A percentile compares a stretch with the other conserved stretches of the same genome.
These are phyloP conservation scores for Chaetoscypha palmicola DNA, from an alignment of 2,329 filamentous ascomycete genomes.

Conservation along the genomic window DNA sequence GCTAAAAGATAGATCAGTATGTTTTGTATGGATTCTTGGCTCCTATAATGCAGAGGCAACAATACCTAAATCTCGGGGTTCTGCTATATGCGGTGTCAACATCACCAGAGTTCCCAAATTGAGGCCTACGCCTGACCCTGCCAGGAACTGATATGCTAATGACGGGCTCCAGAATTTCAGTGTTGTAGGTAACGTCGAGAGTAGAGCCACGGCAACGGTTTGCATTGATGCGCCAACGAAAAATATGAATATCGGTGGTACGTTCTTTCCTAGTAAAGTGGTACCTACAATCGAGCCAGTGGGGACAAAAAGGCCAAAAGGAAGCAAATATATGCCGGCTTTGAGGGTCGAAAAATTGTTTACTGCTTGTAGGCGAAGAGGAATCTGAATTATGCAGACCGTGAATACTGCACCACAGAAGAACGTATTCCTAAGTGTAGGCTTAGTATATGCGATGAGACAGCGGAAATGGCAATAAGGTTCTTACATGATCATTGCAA, in stretches of 20 bases:
- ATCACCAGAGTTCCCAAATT: not conserved
- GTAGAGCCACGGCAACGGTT: too few species aligned
- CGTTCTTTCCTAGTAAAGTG: too few species aligned
- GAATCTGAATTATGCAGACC: not conserved
- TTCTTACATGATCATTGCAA: constrained; percentile 6
- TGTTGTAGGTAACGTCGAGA: not conserved
- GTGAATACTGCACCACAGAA: not conserved
- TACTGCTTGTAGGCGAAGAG: not conserved
- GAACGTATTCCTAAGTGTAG: not conserved
- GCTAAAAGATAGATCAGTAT: not conserved
- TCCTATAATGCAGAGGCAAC: too few species aligned
- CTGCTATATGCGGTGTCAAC: not conserved
- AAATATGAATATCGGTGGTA: too few species aligned
- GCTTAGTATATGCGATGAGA: not conserved
- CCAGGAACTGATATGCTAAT: not conserved
- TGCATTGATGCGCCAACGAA: too few species aligned
- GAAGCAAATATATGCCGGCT: not conserved
- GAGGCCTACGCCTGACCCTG: not conserved
- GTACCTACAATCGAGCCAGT: too few species aligned
- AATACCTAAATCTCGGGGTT: not conserved
- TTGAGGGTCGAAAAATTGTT: not conserved
- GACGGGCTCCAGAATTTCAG: not conserved
- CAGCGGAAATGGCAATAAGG: not conserved
- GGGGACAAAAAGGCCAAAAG: too few species aligned
- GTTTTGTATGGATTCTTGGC: not conserved